phyloP scores from a whole-genome alignment of 345 rosid genomes.

The Odontarrhena argentea region DNA sequence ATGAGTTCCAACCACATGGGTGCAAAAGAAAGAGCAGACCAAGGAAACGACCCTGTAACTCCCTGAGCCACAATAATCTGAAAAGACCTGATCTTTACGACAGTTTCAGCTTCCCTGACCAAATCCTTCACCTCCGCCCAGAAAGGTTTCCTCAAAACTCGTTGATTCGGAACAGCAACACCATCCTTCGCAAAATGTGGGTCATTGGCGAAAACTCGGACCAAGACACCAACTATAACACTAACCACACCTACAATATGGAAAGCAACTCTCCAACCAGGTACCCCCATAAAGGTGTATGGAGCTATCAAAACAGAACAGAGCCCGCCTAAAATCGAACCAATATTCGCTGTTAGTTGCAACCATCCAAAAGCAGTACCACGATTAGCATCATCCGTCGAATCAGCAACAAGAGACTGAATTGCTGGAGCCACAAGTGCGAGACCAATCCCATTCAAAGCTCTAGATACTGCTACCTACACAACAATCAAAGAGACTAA shows the following conservation, averaged over 20 bases:
- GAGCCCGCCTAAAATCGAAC: constrained; percentile 79
- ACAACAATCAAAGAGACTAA: constrained; percentile 5
- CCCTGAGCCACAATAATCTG: constrained; percentile 92
- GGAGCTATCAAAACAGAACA: constrained; percentile 75
- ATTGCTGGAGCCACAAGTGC: constrained; percentile 87
- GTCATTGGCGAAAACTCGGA: constrained; percentile 66
- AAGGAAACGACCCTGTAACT: constrained; percentile 79
- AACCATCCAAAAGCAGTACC: constrained; percentile 93
- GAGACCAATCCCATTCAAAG: constrained; percentile 83
- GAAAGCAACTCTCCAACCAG: constrained; percentile 91
- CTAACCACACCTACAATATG: constrained; percentile 78
- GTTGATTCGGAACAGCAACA: constrained; percentile 37
- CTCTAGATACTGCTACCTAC: constrained; percentile 86
- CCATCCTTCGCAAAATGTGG: constrained; percentile 57
- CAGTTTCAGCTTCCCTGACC: constrained; percentile 57
- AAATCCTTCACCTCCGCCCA: constrained; percentile 62
- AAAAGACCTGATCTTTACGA: constrained; percentile 69
- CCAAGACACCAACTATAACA: constrained; percentile 66
- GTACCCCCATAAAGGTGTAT: constrained; percentile 62
- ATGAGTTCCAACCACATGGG: constrained; percentile 92
- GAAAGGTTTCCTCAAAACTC: constrained; percentile 49
- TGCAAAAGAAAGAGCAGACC: constrained; percentile 89
- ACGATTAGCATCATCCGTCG: constrained; percentile 70
- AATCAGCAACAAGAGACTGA: constrained; percentile 90
- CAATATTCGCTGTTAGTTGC: constrained; percentile 72